These are phyloP conservation scores for Boletellus dicymbophilus DNA, from an alignment of 1,284 basidiomycete genomes.

Conservation along the genomic window DNA sequence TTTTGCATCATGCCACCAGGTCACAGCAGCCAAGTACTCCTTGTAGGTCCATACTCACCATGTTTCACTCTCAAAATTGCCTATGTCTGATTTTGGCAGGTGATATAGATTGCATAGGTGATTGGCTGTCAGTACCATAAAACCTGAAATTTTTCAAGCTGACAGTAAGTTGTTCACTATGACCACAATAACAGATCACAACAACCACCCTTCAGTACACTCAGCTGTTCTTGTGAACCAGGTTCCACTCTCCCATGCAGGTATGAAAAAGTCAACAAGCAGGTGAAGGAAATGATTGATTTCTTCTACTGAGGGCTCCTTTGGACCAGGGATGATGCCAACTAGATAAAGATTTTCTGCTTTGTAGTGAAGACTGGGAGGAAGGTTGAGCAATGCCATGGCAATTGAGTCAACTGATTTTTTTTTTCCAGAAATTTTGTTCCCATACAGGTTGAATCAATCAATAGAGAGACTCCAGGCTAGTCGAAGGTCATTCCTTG, in stretches of 20 bases:
- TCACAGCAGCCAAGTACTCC: not conserved
- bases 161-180: not conserved
- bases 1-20: not conserved
- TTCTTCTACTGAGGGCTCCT: no score
- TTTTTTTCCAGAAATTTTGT: no score
- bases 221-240: not conserved
- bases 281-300: no score
- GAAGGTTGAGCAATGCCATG: conserved; percentile 31
- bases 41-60: not conserved
- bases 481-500: no score
- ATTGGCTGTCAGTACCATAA: not conserved
- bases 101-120: conserved; percentile 1
- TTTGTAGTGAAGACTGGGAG: conserved; percentile 7
- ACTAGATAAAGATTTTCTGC: not conserved
- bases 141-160: not conserved
- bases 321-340: conserved; percentile 7
- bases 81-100: not conserved
- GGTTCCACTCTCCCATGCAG: conserved; percentile 7
- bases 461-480: no score
- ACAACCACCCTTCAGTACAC: not conserved
- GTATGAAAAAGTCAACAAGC: conserved; percentile 27
- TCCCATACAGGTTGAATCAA: no score
- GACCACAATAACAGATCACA: not conserved
- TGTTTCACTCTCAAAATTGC: not conserved
- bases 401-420: conserved; percentile 35